Evolutionary conservation across 192 early-diverging fungal genomes (phyloP).

Genomic region (Backusella mclennaniae): DNA sequence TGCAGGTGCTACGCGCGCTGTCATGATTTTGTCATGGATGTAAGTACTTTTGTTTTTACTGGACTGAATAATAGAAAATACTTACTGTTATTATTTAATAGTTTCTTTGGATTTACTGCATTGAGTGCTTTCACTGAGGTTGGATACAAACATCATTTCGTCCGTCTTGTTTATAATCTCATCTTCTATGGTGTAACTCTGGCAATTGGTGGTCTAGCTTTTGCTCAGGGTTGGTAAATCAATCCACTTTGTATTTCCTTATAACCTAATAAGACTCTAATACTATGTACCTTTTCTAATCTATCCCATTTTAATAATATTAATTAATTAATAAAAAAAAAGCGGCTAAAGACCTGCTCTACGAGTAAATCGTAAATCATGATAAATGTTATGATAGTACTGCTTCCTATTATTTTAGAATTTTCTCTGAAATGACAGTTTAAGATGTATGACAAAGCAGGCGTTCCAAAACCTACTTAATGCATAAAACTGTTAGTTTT

Average conservation of each 20-base stretch:
- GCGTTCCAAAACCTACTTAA: background rate
- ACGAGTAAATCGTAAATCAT: background rate
- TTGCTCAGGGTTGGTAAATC: constrained; percentile 10
- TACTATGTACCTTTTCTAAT: constrained; percentile 7
- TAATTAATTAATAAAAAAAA: background rate
- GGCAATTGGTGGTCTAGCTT: constrained; percentile 24
- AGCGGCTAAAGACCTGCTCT: background rate
- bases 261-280: background rate
- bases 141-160: constrained; percentile 1
- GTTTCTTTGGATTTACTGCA: constrained; percentile 21
- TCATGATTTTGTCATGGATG: constrained; percentile 36
- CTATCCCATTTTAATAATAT: background rate
- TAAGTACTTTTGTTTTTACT: constrained; percentile 14
- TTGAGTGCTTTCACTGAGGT: constrained; percentile 12
- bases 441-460: background rate
- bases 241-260: background rate
- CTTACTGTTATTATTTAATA: background rate
- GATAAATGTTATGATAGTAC: background rate
- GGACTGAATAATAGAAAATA: background rate
- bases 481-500: background rate
- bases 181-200: constrained; percentile 23
- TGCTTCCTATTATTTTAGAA: background rate
- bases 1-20: constrained; percentile 29
- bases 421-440: background rate
- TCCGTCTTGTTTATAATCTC: constrained; percentile 12